Percentiles rank a stretch among this genome's conserved stretches.
Evolutionary conservation across 805 yeast species (phyloP).

Genomic region (Ogataea saltuana): DNA sequence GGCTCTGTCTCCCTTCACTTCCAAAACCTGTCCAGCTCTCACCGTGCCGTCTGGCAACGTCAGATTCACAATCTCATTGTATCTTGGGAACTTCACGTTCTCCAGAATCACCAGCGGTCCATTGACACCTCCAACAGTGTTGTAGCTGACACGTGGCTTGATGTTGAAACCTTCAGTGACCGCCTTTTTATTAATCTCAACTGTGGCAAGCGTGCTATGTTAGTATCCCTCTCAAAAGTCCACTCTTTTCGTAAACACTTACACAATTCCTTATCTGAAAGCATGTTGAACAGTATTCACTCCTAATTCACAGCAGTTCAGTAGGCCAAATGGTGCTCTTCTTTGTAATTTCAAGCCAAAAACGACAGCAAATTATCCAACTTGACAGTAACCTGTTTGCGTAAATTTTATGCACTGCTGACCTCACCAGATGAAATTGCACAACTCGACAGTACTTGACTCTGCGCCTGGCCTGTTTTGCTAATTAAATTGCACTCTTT

Average conservation of each 20-base stretch:
- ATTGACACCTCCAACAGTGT: slow-evolving; percentile 97
- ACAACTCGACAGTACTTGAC: not conserved
- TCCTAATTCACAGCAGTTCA: too few relatives aligned
- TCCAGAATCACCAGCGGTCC: slow-evolving; percentile 95
- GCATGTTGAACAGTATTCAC: slow-evolving; percentile 23
- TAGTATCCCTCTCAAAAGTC: slow-evolving; percentile 11
- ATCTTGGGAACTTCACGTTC: slow-evolving; percentile 85
- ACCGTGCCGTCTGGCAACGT: slow-evolving; percentile 93
- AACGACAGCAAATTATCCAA: slow-evolving; percentile 7
- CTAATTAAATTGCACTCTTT: not conserved
- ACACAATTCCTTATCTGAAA: slow-evolving; percentile 44
- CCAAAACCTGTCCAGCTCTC: slow-evolving; percentile 98
- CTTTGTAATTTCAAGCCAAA: not conserved
- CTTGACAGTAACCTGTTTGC: slow-evolving; percentile 1
- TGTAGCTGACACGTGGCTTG: slow-evolving; percentile 88
- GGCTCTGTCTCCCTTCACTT: slow-evolving; percentile 95
- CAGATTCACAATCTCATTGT: slow-evolving; percentile 93
- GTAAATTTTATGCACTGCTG: slow-evolving; percentile 5
- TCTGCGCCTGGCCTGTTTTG: not conserved
- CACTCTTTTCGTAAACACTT: slow-evolving; percentile 20
- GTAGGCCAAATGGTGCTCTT: too few relatives aligned
- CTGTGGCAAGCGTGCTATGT: slow-evolving; percentile 39
- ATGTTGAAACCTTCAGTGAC: slow-evolving; percentile 89
- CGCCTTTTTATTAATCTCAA: slow-evolving; percentile 85
- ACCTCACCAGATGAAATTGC: slow-evolving; percentile 1